Conservation (phyloP, 345 rosid species). For the Populus nigra region DNA sequence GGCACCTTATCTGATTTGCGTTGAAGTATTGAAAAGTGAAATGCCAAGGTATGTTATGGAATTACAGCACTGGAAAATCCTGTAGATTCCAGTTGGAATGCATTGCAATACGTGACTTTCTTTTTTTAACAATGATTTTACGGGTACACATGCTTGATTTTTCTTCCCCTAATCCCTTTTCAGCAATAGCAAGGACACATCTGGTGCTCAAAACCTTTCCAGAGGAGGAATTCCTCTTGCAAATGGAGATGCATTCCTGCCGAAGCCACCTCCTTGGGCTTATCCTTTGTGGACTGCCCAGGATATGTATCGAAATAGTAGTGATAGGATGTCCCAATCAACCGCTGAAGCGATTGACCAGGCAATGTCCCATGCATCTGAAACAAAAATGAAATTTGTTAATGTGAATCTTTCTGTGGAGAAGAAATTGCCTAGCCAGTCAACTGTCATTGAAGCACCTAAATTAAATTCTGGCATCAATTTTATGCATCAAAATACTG, state of each 20-base stretch:
- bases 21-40: conserved; percentile 89
- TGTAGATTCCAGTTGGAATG: neutral
- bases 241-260: conserved; percentile 92
- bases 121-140: neutral
- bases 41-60: conserved; percentile 53
- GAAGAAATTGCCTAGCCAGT: conserved; percentile 31
- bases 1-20: conserved; percentile 91
- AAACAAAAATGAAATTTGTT: conserved; percentile 70
- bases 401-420: conserved; percentile 64
- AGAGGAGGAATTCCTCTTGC: conserved; percentile 98
- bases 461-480: conserved; percentile 21
- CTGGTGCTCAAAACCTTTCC: conserved; percentile 80
- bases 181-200: conserved; percentile 67
- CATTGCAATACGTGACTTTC: neutral
- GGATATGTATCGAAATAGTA: conserved; percentile 93
- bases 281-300: conserved; percentile 97
- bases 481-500: conserved; percentile 20
- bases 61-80: neutral
- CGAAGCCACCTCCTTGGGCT: conserved; percentile 99
- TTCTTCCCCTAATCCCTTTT: conserved; percentile 18
- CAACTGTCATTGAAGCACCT: conserved; percentile 20
- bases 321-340: conserved; percentile 91
- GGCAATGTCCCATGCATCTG: conserved; percentile 88
- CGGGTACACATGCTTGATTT: conserved; percentile 17
- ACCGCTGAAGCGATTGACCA: conserved; percentile 98